A percentile compares a stretch with the other conserved stretches of the same genome.
Evolutionary conservation across 2,329 filamentous ascomycete genomes (phyloP).

Genomic region (Botrytis fragariae): DNA sequence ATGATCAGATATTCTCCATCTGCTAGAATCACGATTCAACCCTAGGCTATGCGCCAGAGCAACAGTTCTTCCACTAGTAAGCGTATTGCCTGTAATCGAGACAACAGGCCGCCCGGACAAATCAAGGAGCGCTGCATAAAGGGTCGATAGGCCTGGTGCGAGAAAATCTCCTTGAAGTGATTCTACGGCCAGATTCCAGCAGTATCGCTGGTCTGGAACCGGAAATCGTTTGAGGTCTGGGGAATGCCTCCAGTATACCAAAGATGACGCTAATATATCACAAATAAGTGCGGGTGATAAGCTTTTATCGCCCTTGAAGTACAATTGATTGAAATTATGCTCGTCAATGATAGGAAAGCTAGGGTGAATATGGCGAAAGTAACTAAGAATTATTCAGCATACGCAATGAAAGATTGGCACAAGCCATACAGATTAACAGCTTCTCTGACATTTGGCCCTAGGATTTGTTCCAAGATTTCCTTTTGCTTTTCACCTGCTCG

Average conservation of each 20-base stretch:
- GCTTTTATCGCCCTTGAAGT: slow-evolving; percentile 44
- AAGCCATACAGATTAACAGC: slow-evolving; percentile 48
- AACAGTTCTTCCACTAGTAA: slow-evolving; percentile 50
- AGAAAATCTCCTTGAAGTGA: slow-evolving; percentile 59
- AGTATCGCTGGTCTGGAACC: slow-evolving; percentile 57
- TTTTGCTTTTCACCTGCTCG: slow-evolving; percentile 49
- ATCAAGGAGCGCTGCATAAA: slow-evolving; percentile 57
- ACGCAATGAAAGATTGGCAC: slow-evolving; percentile 20
- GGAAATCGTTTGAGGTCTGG: slow-evolving; percentile 44
- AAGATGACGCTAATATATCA: slow-evolving; percentile 55
- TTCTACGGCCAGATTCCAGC: slow-evolving; percentile 61
- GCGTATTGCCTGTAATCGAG: slow-evolving; percentile 56
- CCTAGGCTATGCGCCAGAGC: slow-evolving; percentile 54
- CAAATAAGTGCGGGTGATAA: slow-evolving; percentile 54
- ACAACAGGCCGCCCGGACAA: slow-evolving; percentile 59
- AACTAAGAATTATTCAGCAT: slow-evolving; percentile 40
- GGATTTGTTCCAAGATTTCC: slow-evolving; percentile 56
- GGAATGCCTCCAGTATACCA: slow-evolving; percentile 57
- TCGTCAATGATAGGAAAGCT: slow-evolving; percentile 55
- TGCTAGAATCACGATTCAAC: slow-evolving; percentile 51
- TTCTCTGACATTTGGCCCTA: slow-evolving; percentile 53
- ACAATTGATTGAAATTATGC: not conserved
- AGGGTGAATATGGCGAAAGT: slow-evolving; percentile 55
- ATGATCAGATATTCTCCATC: slow-evolving; percentile 51
- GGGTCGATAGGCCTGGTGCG: slow-evolving; percentile 56